A percentile compares a stretch with the other conserved stretches of the same genome.
These are phyloP conservation scores for Hura crepitans DNA, from an alignment of 441 rosid genomes.

Conservation along the genomic window DNA sequence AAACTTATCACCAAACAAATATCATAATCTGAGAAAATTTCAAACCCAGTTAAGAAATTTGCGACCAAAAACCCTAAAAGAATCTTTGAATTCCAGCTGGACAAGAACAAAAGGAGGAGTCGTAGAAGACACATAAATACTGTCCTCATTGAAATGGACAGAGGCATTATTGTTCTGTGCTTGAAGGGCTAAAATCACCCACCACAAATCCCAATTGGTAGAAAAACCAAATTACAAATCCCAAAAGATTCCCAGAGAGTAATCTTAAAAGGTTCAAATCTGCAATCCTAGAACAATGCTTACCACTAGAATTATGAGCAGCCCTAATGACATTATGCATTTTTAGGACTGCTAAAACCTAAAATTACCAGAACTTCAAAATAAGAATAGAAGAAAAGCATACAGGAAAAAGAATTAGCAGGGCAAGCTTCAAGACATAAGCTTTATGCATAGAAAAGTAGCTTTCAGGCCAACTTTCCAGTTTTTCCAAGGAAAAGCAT, in stretches of 20 bases:
- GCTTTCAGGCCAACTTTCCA: not conserved
- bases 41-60: conserved; percentile 14
- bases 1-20: conserved; percentile 24
- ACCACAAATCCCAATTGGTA: conserved; percentile 15
- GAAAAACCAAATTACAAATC: conserved; percentile 29
- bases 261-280: conserved; percentile 25
- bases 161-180: conserved; percentile 16
- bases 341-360: not conserved
- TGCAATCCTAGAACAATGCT: conserved; percentile 20
- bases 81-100: conserved; percentile 32
- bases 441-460: not conserved
- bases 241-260: conserved; percentile 29
- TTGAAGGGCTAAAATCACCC: conserved; percentile 13
- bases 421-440: not conserved
- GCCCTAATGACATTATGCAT: not conserved
- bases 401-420: conserved; percentile 4
- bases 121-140: conserved; percentile 13
- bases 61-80: conserved; percentile 20
- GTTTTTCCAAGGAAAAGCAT: not conserved
- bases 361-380: not conserved
- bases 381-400: not conserved
- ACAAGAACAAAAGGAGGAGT: conserved; percentile 11
- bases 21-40: conserved; percentile 12
- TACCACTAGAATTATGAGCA: conserved; percentile 25
- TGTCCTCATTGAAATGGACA: conserved; percentile 34